Evolutionary conservation across 2,329 filamentous ascomycete genomes (phyloP), one percentile per base, ranked within the genome.

Genomic region (Cladophialophora exuberans): DNA sequence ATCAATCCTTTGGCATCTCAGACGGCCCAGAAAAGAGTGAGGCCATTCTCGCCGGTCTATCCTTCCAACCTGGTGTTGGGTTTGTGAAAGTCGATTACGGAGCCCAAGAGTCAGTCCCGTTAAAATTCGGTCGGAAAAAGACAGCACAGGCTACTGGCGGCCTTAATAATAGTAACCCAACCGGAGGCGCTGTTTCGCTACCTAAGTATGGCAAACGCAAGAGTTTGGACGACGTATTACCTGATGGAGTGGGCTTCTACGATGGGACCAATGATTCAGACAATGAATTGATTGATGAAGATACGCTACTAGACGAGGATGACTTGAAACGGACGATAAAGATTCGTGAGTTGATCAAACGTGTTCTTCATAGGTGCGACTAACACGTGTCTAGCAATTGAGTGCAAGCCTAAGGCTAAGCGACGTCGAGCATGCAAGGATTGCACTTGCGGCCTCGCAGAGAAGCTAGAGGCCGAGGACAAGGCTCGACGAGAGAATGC

Each of bases 361-460:
- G 9, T 20, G 18, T 23, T 30, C 23, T 6, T 3, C 28, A 31
- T 22, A 3, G 17, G 22, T 22, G 1, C 10, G 30, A 25, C 25
- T 38, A 13, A 50, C 64, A 69, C 65, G 74, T 68, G 57, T 63
- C 55, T 61, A 89, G 92, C 94, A 48, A 83, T 87, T 22, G 90
- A 95, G 70, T 99, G 94, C 72, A 84, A 86, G 56, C 92, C 93
- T 43, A 90, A 94, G 74, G 81, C 86, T 39, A 96, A 96, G 78
- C 86, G 93, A 64, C 87, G 93, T 52, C 86, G 92, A 59, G 91
- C 94, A 54, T 99, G 94, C 80, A 97, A 99, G 76, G 94, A 99
- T 77, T 99, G 94, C 78, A 93, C 89, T 6, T 99, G 94, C 69
- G 94, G 94, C 46, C 84, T 99, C 22, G 90, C 92, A 20, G 84